These are phyloP conservation scores for Pseudocercospora vitis DNA, from an alignment of 2,329 filamentous ascomycete genomes.

Conservation along the genomic window DNA sequence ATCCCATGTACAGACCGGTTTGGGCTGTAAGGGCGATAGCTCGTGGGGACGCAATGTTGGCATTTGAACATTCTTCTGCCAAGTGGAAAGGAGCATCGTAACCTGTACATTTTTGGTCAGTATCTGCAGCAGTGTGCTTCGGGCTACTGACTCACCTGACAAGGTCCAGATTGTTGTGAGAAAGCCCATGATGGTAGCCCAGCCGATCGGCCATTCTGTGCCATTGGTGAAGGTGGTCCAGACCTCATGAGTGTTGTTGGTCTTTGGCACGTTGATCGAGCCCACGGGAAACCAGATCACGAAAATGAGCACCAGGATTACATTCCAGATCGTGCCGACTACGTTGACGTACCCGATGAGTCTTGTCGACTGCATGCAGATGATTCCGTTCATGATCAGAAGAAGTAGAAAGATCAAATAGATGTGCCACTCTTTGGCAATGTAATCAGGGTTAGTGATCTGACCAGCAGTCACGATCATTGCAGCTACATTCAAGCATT, in stretches of 20 bases:
- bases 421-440: conserved; percentile 37
- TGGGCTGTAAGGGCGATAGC: conserved; percentile 38
- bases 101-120: conserved; percentile 12
- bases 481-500: conserved; percentile 22
- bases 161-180: conserved; percentile 50
- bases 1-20: conserved; percentile 34
- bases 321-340: conserved; percentile 36
- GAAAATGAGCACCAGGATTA: conserved; percentile 38
- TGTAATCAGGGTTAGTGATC: conserved; percentile 39
- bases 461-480: conserved; percentile 40
- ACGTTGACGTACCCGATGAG: conserved; percentile 36
- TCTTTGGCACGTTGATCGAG: conserved; percentile 36
- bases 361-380: conserved; percentile 40
- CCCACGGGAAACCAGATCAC: conserved; percentile 41
- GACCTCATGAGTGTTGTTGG: conserved; percentile 22
- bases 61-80: conserved; percentile 38
- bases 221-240: conserved; percentile 30
- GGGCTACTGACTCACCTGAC: conserved; percentile 21
- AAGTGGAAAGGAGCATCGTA: conserved; percentile 40
- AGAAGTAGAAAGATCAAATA: conserved; percentile 38
- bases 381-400: conserved; percentile 35
- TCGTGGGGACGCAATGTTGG: conserved; percentile 36
- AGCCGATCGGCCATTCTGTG: conserved; percentile 37
- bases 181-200: conserved; percentile 42
- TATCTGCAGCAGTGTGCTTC: neutral